Base-by-base conservation (phyloP, 495 filamentous ascomycete genomes). In the Collariella sp. region DNA sequence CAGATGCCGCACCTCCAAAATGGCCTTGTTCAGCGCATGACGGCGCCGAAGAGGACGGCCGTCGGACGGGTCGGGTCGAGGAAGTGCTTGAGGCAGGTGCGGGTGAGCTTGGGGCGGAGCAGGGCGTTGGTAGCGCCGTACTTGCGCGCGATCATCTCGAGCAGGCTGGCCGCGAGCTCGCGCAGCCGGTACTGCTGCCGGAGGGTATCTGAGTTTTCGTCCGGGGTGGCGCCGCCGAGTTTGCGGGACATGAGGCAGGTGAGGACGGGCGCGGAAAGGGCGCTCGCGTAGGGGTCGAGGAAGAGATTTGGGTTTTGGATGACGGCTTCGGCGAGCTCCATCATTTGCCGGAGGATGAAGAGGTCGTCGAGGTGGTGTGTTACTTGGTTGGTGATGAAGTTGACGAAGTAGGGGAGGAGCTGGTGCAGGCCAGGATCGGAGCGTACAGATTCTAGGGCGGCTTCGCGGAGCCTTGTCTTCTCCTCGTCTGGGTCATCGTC, bases 391-490 rank as follows among this genome's bases (percentile, higher is more conserved):
- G 88, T 80, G 58, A 95, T 87, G 70, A 95, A 97, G 62, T 93
- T 86, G 36, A 95, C 82, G 60, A 97, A 96, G 69, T 98, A 98
- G 1, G 93, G 91, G 12, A 95, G 80, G 16, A 98, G 80, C 69
- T 98, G 93, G 64, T 97, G 94, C 7, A 97, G 77, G 46, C 91
- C 90, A 0, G 93, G 88, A 59, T 98, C 93, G 53, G 86, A 82
- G 7, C 83, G 77, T 16, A 97, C 77, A 38, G 86, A 89, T 24
- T 85, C 83, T 15, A 95, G 76, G 0, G 86, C 94, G 0, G 94
- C 91, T 9, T 81, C 76, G n/a, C 91, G 87, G 62, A 95, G 83
- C 4, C 73, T 62, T 13, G 73, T 67, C 51, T 78, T 77, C 48
- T 81, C 78, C 49, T 87, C 82, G 47, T 95, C 89, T 44, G 85